Conservation (phyloP, 1,284 basidiomycete species). For the Cryptococcus sp. region DNA sequence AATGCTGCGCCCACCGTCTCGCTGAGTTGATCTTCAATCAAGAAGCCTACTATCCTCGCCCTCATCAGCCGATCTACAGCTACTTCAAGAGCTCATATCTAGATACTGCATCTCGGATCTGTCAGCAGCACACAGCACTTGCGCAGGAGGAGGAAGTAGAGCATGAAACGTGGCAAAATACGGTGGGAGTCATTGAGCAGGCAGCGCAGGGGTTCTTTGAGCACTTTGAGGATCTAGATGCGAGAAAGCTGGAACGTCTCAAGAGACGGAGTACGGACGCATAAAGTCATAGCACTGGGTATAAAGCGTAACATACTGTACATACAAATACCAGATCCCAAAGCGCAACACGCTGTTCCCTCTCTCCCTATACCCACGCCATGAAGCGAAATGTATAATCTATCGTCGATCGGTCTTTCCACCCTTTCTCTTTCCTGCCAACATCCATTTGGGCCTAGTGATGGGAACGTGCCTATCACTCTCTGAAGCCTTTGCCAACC, state of each 20-base stretch:
- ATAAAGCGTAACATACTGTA: conserved; percentile 1
- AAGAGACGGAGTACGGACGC: too few species aligned
- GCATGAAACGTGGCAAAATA: neutral
- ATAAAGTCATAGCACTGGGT: neutral
- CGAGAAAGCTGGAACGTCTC: neutral
- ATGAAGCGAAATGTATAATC: neutral
- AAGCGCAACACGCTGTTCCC: neutral
- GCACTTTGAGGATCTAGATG: conserved; percentile 6
- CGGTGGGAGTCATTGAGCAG: neutral
- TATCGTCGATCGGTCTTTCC: conserved; percentile 83
- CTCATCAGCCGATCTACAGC: neutral
- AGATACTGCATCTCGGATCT: neutral
- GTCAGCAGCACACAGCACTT: too few species aligned
- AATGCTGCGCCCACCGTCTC: neutral
- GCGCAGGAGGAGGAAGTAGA: neutral
- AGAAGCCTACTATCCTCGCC: conserved; percentile 9
- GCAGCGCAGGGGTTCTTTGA: conserved; percentile 3
- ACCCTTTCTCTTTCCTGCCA: conserved; percentile 81
- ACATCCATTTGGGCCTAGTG: conserved; percentile 60
- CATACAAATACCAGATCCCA: neutral
- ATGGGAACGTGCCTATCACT: conserved; percentile 64
- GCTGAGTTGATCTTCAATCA: conserved; percentile 2
- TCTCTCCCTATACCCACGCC: neutral
- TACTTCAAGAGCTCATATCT: conserved; percentile 1
- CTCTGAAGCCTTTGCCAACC: conserved; percentile 85